These are phyloP conservation scores for Fusarium compactum DNA, from an alignment of 2,329 filamentous ascomycete genomes.

Conservation along the genomic window DNA sequence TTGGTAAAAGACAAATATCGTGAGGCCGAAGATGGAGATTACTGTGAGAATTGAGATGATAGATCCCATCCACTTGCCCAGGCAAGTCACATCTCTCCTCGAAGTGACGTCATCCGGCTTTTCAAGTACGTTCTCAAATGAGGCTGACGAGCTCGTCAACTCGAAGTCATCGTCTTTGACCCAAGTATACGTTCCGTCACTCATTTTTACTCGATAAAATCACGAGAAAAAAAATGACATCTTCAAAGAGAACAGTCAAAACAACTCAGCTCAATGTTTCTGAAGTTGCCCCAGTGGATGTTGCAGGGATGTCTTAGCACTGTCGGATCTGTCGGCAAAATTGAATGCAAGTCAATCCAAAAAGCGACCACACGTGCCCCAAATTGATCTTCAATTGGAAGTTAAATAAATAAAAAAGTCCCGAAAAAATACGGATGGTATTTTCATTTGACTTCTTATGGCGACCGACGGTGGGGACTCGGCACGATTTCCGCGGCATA, in stretches of 20 bases:
- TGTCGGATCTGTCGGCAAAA: conserved; percentile 42
- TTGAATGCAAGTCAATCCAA: not conserved
- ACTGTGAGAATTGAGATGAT: conserved; percentile 6
- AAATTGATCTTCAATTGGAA: conserved; percentile 25
- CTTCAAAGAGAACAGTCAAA: too few species aligned
- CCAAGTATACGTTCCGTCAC: not conserved
- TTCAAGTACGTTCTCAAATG: not conserved
- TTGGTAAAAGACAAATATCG: conserved; percentile 37
- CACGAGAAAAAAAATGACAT: too few species aligned
- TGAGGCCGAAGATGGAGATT: conserved; percentile 42
- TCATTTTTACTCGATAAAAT: not conserved
- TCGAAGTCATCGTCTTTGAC: not conserved
- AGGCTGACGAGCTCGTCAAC: not conserved
- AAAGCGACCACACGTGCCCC: conserved; percentile 29
- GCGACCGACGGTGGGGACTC: conserved; percentile 25
- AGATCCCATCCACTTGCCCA: not conserved
- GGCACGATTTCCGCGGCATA: conserved; percentile 21
- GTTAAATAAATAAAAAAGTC: not conserved
- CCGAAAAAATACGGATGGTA: not conserved
- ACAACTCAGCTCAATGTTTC: accelerated
- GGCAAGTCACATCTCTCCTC: not conserved
- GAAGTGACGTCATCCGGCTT: accelerated
- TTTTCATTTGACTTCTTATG: not conserved
- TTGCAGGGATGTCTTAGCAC: not conserved
- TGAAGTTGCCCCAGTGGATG: not conserved